phyloP scores from a whole-genome alignment of 345 rosid genomes.

The Eucalyptus virginea region DNA sequence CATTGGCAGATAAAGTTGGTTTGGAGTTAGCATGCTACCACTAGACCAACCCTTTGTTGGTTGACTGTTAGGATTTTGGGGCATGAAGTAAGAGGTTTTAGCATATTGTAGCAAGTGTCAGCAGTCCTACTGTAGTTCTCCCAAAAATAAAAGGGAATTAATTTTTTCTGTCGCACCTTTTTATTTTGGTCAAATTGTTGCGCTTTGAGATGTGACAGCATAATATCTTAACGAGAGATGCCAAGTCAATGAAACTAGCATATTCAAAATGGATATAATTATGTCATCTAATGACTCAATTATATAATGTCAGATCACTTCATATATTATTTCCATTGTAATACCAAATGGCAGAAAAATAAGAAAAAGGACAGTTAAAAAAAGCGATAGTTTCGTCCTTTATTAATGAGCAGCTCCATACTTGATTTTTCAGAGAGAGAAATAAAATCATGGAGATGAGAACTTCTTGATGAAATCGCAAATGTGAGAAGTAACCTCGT shows the following conservation, averaged over 20 bases:
- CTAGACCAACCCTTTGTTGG: too few species aligned
- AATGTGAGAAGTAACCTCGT: conserved; percentile 13
- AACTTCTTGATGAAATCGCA: conserved; percentile 13
- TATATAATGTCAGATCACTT: neutral
- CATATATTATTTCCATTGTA: neutral
- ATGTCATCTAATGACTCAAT: neutral
- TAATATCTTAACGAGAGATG: neutral
- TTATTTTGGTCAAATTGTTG: neutral
- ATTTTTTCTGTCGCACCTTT: neutral
- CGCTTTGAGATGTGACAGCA: neutral
- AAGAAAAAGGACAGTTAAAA: neutral
- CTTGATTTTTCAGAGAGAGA: neutral
- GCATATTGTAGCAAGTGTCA: neutral
- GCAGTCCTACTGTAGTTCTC: neutral
- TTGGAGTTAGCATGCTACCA: too few species aligned
- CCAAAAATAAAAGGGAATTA: neutral
- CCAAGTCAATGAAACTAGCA: neutral
- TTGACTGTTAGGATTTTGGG: neutral
- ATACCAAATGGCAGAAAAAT: neutral
- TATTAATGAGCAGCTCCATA: neutral
- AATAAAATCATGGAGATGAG: neutral
- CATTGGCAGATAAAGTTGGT: too few species aligned
- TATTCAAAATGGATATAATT: neutral
- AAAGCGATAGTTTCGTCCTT: neutral
- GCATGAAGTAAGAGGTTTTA: neutral